Evolutionary conservation across 495 filamentous ascomycete species (phyloP).

Genomic region (Penicillium egyptiacum): DNA sequence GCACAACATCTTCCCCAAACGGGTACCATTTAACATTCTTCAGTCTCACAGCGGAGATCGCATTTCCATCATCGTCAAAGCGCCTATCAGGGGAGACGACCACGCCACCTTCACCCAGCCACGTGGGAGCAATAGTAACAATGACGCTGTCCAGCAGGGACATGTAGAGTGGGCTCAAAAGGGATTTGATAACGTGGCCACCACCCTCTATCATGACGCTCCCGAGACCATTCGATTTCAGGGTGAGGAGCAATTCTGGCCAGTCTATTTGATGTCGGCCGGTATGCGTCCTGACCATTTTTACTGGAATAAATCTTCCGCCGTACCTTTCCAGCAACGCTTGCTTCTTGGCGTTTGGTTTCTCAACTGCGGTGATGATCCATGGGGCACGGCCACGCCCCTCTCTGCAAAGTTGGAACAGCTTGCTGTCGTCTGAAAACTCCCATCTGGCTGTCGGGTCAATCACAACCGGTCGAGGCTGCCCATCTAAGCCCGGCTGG

Average conservation of each 20-base stretch:
- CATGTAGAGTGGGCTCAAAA: conserved; percentile 57
- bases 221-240: conserved; percentile 56
- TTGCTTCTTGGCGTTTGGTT: conserved; percentile 28
- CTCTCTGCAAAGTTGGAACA: conserved; percentile 59
- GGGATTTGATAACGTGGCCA: conserved; percentile 71
- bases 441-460: conserved; percentile 73
- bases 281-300: conserved; percentile 17
- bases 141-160: conserved; percentile 71
- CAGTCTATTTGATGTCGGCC: conserved; percentile 50
- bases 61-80: conserved; percentile 41
- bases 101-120: conserved; percentile 78
- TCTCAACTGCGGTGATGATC: conserved; percentile 52
- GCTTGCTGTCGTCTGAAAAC: conserved; percentile 56
- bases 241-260: conserved; percentile 55
- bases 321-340: conserved; percentile 44
- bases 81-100: conserved; percentile 60
- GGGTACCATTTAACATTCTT: conserved; percentile 69
- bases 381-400: conserved; percentile 69
- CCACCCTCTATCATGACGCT: conserved; percentile 92
- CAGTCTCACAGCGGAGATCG: conserved; percentile 57
- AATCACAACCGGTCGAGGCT: conserved; percentile 77
- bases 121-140: conserved; percentile 82
- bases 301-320: conserved; percentile 43
- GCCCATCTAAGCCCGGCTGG: conserved; percentile 42
- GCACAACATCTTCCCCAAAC: conserved; percentile 74